Evolutionary conservation across 345 rosid species (phyloP), one percentile per base, ranked within the genome.

Genomic region (Euclidium syriacum): DNA sequence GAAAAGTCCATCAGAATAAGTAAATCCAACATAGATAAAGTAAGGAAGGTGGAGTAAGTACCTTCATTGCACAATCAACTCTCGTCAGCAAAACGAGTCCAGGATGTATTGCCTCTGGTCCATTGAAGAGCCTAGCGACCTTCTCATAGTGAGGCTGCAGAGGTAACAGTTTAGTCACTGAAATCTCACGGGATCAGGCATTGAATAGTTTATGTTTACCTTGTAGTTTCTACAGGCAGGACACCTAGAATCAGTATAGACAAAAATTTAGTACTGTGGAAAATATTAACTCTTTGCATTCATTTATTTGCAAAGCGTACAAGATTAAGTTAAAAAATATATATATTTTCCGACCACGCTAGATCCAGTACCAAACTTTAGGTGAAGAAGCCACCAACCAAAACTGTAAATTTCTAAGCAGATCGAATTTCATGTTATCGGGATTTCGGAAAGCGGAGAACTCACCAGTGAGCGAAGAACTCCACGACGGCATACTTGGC

Each of bases 191-290:
- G 25, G 29, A 36, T 41, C 17, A 11, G 27, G 25, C n/a, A 49
- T 52, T 36, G 47, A 17, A 32, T 34, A 39, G 49, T 27, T 47
- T 23, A 54, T 10, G 14, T 48, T n/a, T 83, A 94, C 99, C 99
- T 87, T 90, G 71, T 95, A 95, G 76, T 90, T 95, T 79, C 96
- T 79, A 82, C 97, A 95, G 52, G 99, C 96, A 70, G 99, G 99
- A 53, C 99, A 90, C 99, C 96, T 94, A 80, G 68, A 72, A 75
- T 41, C 44, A 39, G 6, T 3, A 47, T 70, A 68, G 11, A 5
- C 11, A 70, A 16, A 65, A 64, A 52, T 9, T n/a, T 41, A 22
- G 22, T 29, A 58, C n/a, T 3, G 1, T 52, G 2, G 1, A 8
- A 52, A 24, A 36, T 4, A 30, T 3, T 11, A 58, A 39, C 0